Base-by-base conservation (phyloP, 2,329 filamentous ascomycete species). In the Lecanicillium sp. region DNA sequence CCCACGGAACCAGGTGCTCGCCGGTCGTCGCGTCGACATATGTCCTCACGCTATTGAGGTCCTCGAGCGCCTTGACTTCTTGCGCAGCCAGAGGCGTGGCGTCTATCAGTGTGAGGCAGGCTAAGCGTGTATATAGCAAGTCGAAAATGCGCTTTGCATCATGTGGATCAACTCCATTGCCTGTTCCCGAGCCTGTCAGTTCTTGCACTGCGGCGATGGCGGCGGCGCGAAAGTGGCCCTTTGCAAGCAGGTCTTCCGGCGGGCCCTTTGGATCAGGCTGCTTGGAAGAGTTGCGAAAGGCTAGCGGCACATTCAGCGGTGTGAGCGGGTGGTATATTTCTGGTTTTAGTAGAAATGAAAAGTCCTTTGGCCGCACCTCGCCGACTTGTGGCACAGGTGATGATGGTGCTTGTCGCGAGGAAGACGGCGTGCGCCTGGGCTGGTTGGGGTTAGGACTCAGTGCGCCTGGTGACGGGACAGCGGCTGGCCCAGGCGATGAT, bases 301-400 rank as follows among this genome's bases (percentile, higher is more conserved):
- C 64, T 0, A 66, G 53, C 0, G 79, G 77, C 11, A 80, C 60
- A 45, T 72, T 69, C 32, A 78, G 70, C 13, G 73, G 74, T 1
- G 83, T 80, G 17, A 96, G 69, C 2, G 83, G 79, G 55, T 95
- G 89, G 65, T 90, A 96, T 40, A 89, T 82, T 46, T 87, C 78
- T 3, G 86, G 81, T 15, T 81, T 77, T 10, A 92, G 74, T 33
- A 96, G 78, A 57, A 84, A 90, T 14, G 81, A 78, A 49, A 95
- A 84, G 64, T 94, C 83, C 52, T 85, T 84, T 33, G 54, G 49
- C 3, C 49, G 50, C 2, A 43, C 35, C 30, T 62, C 57, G 12
- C 55, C 57, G 13, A 61, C 36, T 36, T 53, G 53, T 9, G 55
- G 45, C 17, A 50, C 46, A 10, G 57, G 54, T 3, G 57, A 56